Evolutionary conservation across 768 basidiomycete species (phyloP), one percentile per base, ranked within the genome.

Genomic region (Tulasnella sp.): DNA sequence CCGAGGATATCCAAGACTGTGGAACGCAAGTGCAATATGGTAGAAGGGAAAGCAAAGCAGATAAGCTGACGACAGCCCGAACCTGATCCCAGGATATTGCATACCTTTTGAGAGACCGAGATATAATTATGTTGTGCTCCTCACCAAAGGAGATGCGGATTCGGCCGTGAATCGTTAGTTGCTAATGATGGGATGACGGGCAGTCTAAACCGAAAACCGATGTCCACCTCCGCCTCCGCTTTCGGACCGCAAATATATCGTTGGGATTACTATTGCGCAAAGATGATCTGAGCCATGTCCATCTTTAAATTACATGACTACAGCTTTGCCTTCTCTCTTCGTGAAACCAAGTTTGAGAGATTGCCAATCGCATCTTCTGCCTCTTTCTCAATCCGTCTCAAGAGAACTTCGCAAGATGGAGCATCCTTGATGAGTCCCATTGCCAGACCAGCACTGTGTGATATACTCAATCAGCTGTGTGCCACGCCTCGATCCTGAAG

Each of bases 351-450:
- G 60, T 65, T 69, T 23, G 67, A 70, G 67, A 88, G 64, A 11
- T 75, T 68, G 17, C 71, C 74, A 51, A 93, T 79, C 51, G 83
- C 78, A 56, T 79, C 79, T 69, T 86, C 85, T 0, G 83, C 83
- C 67, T 91, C 90, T 52, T 68, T 74, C 73, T 90, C 93, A 47
- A 95, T 78, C 64, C 79, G 74, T 17, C 68, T 66, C 56, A 95
- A 62, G 29, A 96, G 72, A 54, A 76, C 85, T 59, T 84, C 76
- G 72, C 90, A 94, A 1, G 85, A 86, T 13, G 88, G 88, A 44
- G 88, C 82, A 68, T 95, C 90, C 41, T 86, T 76, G 68, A 95
- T 91, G 61, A 75, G 63, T 0, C 73, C 74, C 43, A 74, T 64
- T 19, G 69, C 64, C 49, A 73, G 70, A 21, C 70, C 70, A 1